Evolutionary conservation across 1,284 basidiomycete genomes (phyloP).

Genomic region (Trichosporon inkin): DNA sequence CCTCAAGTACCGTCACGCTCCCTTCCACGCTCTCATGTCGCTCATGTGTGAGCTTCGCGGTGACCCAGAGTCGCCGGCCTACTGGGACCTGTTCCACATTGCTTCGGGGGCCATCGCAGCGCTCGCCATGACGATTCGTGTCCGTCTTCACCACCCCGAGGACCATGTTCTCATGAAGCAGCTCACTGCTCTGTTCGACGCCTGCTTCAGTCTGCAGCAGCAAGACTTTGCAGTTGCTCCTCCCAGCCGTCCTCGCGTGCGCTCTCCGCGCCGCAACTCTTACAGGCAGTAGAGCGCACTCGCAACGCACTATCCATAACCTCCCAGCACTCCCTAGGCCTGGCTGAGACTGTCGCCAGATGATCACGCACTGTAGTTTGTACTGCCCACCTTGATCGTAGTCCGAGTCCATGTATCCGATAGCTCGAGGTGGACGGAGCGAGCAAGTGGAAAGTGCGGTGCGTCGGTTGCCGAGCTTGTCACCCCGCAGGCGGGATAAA

Average conservation of each 20-base stretch:
- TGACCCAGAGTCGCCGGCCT: slow-evolving; percentile 33
- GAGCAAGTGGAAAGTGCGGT: background rate
- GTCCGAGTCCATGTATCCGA: slow-evolving; percentile 3
- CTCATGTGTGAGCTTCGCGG: slow-evolving; percentile 39
- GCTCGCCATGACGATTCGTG: slow-evolving; percentile 12
- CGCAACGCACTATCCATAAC: background rate
- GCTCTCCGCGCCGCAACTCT: background rate
- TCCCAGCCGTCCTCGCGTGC: background rate
- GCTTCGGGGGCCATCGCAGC: slow-evolving; percentile 16
- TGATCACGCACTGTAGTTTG: background rate
- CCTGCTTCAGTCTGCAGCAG: slow-evolving; percentile 9
- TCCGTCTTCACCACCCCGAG: background rate
- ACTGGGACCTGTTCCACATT: slow-evolving; percentile 40
- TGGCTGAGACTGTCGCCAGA: slow-evolving; percentile 6
- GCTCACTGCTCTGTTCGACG: slow-evolving; percentile 14
- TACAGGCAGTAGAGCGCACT: background rate
- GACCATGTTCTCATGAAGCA: background rate
- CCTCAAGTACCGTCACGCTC: slow-evolving; percentile 47
- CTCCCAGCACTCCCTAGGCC: background rate
- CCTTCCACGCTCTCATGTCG: slow-evolving; percentile 44
- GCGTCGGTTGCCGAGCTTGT: background rate
- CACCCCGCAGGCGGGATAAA: background rate
- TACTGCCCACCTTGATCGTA: slow-evolving; percentile 3
- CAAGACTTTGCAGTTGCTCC: background rate
- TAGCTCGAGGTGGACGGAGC: background rate